Evolutionary conservation across 2,329 filamentous ascomycete genomes (phyloP).

Genomic region (Sporothrix inflata): DNA sequence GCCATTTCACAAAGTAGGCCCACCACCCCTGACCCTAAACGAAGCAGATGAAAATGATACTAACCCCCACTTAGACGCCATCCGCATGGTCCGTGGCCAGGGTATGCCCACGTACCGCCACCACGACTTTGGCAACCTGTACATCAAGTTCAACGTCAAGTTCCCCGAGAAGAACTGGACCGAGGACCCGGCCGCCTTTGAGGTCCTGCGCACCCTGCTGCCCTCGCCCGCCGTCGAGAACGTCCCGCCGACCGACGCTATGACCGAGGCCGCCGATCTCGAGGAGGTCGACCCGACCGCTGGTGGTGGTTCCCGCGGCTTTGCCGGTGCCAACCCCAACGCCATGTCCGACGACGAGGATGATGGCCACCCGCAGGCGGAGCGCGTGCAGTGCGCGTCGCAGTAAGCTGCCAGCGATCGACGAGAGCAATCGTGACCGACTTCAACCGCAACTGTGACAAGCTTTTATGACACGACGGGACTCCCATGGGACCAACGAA

Average conservation of each 20-base stretch:
- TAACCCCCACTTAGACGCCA: conserved; percentile 61
- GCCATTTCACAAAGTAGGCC: conserved; percentile 68
- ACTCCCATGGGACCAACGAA: no score
- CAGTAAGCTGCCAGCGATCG: conserved; percentile 59
- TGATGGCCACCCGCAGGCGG: conserved; percentile 72
- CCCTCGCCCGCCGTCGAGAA: conserved; percentile 67
- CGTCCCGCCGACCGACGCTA: conserved; percentile 76
- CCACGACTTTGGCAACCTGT: conserved; percentile 94
- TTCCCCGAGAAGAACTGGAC: conserved; percentile 83
- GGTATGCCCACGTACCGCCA: conserved; percentile 97
- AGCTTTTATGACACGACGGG: no score
- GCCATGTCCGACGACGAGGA: conserved; percentile 77
- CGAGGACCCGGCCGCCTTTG: conserved; percentile 69
- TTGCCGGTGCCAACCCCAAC: conserved; percentile 51
- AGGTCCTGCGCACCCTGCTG: conserved; percentile 81
- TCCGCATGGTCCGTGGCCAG: conserved; percentile 94
- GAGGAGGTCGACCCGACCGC: conserved; percentile 73
- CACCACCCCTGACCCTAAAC: conserved; percentile 63
- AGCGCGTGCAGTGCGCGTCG: conserved; percentile 84
- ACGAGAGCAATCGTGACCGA: background rate
- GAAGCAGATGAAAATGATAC: background rate
- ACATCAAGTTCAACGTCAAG: conserved; percentile 96
- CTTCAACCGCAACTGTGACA: no score
- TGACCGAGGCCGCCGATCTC: conserved; percentile 87
- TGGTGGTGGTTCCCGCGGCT: conserved; percentile 67